Base-by-base conservation (phyloP, 768 basidiomycete species). In the Auricularia auricula-judae region DNA sequence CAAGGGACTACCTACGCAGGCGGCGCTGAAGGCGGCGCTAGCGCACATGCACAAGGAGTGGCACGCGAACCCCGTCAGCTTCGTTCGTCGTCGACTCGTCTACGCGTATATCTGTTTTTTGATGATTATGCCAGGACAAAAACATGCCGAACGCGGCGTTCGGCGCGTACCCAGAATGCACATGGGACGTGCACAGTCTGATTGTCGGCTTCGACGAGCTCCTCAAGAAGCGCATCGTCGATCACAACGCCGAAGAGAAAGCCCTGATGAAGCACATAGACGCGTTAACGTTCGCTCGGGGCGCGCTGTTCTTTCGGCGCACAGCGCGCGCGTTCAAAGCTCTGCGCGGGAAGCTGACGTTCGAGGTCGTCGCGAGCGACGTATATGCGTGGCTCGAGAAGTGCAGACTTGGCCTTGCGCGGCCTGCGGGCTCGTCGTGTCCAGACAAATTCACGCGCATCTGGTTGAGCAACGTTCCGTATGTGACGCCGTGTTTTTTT, bases 401-500 rank as follows among this genome's bases (percentile, higher is more conserved):
- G 66, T 72, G 75, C 54, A 63, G 68, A 23, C 63, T 71, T 7
- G 68, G 70, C 12, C 70, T 70, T 12, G 74, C 73, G 47, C n/a
- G 33, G 21, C 65, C 61, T 3, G 68, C 73, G 12, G 73, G 74
- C 3, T 43, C 67, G 3, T 18, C 64, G 1, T 76, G 76, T 63
- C 76, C 75, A 3, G 71, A 67, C 54, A 65, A 68, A 44, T 76
- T 70, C 62, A 75, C 71, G 3, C 65, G 75, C 16, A 74, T 75
- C 59, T 78, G 75, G 71, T 62, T 77, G 35, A 74, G 72, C 64
- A 78, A 75, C 61, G 70, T 74, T 23, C 74, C 74, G 74, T 76
- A 44, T 68, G 71, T 68, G 23, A 36, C 34, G 14, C 4, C 36
- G 33, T 5, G 35, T 34, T 42, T 10, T 3, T 3, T 10, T 3